A percentile compares a stretch with the other conserved stretches of the same genome.
These are phyloP conservation scores for Colletotrichum orchidophilum DNA, from an alignment of 2,329 filamentous ascomycete genomes.

Conservation along the genomic window DNA sequence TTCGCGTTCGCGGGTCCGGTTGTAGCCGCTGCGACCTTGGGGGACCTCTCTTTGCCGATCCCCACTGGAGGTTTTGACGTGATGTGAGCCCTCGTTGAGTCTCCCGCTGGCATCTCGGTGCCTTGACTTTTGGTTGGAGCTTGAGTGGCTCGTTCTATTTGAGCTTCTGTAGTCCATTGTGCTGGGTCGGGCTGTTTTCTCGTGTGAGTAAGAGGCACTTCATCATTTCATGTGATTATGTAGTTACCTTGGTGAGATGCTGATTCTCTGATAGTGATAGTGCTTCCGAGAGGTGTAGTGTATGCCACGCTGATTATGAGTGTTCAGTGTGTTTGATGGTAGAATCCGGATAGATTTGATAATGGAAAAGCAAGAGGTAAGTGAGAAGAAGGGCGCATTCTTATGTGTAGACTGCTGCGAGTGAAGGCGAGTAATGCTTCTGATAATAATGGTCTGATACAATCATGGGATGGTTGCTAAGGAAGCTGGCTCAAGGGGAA, in stretches of 20 bases:
- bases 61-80: not conserved
- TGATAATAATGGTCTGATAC: not conserved
- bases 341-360: not conserved
- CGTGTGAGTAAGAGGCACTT: not conserved
- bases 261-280: no score
- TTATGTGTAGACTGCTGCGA: not conserved
- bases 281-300: not conserved
- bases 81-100: not conserved
- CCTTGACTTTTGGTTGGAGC: not conserved
- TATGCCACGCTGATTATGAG: not conserved
- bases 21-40: conserved; percentile 25
- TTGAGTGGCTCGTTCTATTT: not conserved
- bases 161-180: conserved; percentile 10
- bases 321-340: not conserved
- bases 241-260: not conserved
- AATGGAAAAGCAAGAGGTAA: no score
- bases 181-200: not conserved
- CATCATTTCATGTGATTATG: not conserved
- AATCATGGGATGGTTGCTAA: not conserved
- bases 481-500: not conserved
- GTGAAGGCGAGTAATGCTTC: not conserved
- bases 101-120: not conserved
- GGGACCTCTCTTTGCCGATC: conserved; percentile 1
- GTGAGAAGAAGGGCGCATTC: not conserved
- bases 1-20: conserved; percentile 18